These are phyloP conservation scores for Quercus lobata DNA, from an alignment of 331 rosid genomes.

Conservation along the genomic window DNA sequence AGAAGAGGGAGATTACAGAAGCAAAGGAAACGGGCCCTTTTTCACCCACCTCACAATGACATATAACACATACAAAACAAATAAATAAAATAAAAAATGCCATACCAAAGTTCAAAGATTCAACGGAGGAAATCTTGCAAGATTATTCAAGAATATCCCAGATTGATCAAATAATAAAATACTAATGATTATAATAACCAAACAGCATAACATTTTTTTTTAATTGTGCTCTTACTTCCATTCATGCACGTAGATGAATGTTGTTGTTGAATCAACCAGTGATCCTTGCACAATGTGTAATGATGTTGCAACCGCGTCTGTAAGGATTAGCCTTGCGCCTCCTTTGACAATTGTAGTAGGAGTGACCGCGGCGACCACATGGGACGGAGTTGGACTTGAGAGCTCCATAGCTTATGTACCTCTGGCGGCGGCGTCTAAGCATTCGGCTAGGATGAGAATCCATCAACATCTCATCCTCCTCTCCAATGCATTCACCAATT, in stretches of 20 bases:
- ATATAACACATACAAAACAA: background rate
- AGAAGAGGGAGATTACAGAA: background rate
- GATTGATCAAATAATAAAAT: background rate
- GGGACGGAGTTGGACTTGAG: constrained; percentile 18
- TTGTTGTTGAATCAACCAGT: background rate
- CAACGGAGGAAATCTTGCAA: constrained; percentile 10
- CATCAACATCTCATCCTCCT: constrained; percentile 44
- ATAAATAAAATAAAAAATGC: background rate
- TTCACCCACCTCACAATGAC: constrained; percentile 5
- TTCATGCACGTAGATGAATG: background rate
- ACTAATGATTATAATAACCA: background rate
- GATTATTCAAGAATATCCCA: background rate
- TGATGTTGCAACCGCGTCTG: constrained; percentile 32
- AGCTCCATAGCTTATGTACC: constrained; percentile 31
- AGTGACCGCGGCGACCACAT: constrained; percentile 33
- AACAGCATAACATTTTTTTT: background rate
- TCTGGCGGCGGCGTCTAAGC: background rate
- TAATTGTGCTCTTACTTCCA: background rate
- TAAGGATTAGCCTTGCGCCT: constrained; percentile 34
- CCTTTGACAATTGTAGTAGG: constrained; percentile 37
- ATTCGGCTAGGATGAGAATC: constrained; percentile 17
- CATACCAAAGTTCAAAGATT: background rate
- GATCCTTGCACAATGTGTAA: constrained; percentile 36
- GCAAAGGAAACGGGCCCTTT: background rate
- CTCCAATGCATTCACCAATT: constrained; percentile 18